These are phyloP conservation scores for Fraxinus floribunda DNA, from an alignment of 305 asterid genomes.

Conservation along the genomic window DNA sequence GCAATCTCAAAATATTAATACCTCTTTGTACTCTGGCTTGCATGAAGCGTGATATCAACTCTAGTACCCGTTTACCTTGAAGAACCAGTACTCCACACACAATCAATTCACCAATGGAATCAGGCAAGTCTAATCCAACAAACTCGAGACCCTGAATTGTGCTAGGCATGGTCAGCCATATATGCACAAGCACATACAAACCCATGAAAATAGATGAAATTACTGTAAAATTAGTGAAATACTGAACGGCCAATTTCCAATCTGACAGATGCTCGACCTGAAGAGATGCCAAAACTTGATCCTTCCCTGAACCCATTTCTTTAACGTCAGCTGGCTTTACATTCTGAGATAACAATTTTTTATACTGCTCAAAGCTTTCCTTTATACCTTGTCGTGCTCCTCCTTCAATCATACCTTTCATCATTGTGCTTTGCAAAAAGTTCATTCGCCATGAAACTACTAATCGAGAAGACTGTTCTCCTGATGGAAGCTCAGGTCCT, in stretches of 20 bases:
- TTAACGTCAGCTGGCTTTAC: slow-evolving; percentile 74
- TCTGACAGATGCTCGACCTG: slow-evolving; percentile 74
- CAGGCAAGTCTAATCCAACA: slow-evolving; percentile 93
- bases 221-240: slow-evolving; percentile 81
- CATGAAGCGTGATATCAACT: slow-evolving; percentile 84
- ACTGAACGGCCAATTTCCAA: slow-evolving; percentile 80
- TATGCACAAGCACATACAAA: slow-evolving; percentile 65
- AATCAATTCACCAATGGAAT: slow-evolving; percentile 84
- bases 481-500: slow-evolving; percentile 89
- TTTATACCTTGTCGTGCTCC: slow-evolving; percentile 90
- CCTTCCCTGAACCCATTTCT: slow-evolving; percentile 75
- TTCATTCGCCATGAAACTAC: slow-evolving; percentile 85
- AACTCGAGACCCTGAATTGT: slow-evolving; percentile 89
- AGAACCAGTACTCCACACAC: slow-evolving; percentile 80
- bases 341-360: slow-evolving; percentile 58
- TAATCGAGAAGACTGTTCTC: slow-evolving; percentile 66
- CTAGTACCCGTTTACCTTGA: slow-evolving; percentile 80
- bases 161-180: slow-evolving; percentile 69
- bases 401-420: slow-evolving; percentile 89
- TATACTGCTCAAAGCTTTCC: slow-evolving; percentile 79
- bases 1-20: slow-evolving; percentile 25
- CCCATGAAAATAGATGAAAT: slow-evolving; percentile 60
- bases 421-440: slow-evolving; percentile 86
- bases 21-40: slow-evolving; percentile 86
- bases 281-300: slow-evolving; percentile 84